Evolutionary conservation across 2,329 filamentous ascomycete species (phyloP).

Genomic region (Madurella fahalii): DNA sequence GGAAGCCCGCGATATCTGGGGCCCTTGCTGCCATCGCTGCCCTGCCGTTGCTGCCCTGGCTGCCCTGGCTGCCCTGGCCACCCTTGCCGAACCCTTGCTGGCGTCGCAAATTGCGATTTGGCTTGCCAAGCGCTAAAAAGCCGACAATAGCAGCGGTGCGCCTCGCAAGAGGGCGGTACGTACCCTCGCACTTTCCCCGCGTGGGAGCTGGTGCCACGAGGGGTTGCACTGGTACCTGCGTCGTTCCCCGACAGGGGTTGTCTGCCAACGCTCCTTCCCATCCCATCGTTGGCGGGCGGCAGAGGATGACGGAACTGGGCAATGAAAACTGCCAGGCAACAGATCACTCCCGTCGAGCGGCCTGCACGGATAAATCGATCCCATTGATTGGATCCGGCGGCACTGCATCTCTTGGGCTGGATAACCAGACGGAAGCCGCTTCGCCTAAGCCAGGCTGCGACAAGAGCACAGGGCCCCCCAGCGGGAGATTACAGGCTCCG

Average conservation of each 20-base stretch:
- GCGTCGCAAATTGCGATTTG: constrained; percentile 23
- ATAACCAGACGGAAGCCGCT: too few species aligned
- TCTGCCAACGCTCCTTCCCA: constrained; percentile 1
- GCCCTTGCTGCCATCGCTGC: background rate
- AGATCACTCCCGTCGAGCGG: background rate
- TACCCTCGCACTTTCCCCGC: constrained; percentile 16
- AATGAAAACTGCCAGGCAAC: constrained; percentile 1
- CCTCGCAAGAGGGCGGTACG: constrained; percentile 5
- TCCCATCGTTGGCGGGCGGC: background rate
- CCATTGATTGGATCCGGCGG: background rate
- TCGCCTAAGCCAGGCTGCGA: too few species aligned
- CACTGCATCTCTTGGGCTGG: too few species aligned
- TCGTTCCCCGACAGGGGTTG: constrained; percentile 15
- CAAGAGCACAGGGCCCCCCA: background rate
- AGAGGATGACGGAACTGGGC: background rate
- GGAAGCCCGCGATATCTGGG: constrained; percentile 21
- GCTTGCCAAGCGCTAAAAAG: constrained; percentile 15
- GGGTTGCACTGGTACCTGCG: constrained; percentile 20
- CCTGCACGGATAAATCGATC: background rate
- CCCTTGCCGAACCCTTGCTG: background rate
- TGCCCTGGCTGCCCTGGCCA: too few species aligned
- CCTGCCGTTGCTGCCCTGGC: too few species aligned
- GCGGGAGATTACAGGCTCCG: constrained; percentile 28
- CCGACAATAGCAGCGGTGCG: constrained; percentile 14
- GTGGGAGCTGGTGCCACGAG: constrained; percentile 18